These are phyloP conservation scores for Cryptococcus jaspeensis DNA, from an alignment of 1,284 basidiomycete genomes.

Conservation along the genomic window DNA sequence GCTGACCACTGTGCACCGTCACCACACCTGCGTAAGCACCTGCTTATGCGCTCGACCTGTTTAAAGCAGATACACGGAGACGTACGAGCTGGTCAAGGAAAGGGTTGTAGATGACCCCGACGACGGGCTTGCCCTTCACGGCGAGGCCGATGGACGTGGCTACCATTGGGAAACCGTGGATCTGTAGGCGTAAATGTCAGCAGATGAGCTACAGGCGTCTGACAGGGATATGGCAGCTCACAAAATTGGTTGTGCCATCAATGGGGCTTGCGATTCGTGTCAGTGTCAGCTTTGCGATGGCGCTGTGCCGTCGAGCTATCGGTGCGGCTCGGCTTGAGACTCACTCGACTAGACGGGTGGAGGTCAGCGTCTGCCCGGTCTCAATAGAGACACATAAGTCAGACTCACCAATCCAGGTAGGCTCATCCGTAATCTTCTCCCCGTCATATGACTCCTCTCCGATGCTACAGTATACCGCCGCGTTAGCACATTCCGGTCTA, in stretches of 20 bases:
- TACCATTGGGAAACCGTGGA: constrained; percentile 70
- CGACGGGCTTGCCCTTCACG: constrained; percentile 71
- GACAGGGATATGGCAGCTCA: constrained; percentile 55
- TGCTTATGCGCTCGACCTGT: too few species aligned
- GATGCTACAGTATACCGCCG: constrained; percentile 60
- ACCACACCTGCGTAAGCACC: too few species aligned
- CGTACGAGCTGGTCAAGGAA: constrained; percentile 76
- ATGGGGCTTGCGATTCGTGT: constrained; percentile 34
- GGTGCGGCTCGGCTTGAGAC: not conserved
- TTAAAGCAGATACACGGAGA: not conserved
- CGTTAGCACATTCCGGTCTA: not conserved
- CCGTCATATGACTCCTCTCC: constrained; percentile 85
- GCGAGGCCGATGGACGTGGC: constrained; percentile 91
- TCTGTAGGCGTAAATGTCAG: constrained; percentile 16
- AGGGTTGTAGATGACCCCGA: constrained; percentile 91
- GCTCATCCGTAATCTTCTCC: constrained; percentile 72
- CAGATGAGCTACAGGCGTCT: not conserved
- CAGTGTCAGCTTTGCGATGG: not conserved
- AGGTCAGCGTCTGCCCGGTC: not conserved
- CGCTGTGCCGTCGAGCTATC: too few species aligned
- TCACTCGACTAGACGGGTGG: constrained; percentile 27
- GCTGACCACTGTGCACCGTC: constrained; percentile 63
- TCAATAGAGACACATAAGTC: too few species aligned
- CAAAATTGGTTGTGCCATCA: constrained; percentile 80
- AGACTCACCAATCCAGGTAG: constrained; percentile 73